Conservation (phyloP, 768 basidiomycete genomes). For the Hypholoma fasciculare region DNA sequence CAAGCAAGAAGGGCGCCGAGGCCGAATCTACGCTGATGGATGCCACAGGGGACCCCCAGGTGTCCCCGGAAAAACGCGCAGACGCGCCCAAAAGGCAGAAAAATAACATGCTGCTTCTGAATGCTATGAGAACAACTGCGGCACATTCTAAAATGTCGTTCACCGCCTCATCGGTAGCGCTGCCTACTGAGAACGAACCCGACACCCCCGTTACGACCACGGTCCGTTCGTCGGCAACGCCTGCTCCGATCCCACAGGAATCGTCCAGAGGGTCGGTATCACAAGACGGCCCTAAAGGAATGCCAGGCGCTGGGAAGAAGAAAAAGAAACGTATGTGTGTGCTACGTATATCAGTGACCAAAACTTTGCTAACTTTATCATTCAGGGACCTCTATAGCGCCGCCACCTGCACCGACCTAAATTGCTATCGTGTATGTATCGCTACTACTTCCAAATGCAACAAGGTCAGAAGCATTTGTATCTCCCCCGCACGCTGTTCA, state of each 20-base stretch:
- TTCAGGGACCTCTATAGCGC: slow-evolving; percentile 38
- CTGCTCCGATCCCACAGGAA: slow-evolving; percentile 36
- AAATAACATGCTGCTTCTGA: slow-evolving; percentile 67
- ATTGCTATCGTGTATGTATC: neutral
- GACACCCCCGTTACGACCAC: slow-evolving; percentile 33
- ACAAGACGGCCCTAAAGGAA: slow-evolving; percentile 50
- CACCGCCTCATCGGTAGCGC: slow-evolving; percentile 34
- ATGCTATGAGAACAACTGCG: slow-evolving; percentile 82
- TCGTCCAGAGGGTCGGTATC: slow-evolving; percentile 34
- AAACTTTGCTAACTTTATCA: neutral
- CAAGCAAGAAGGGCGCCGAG: slow-evolving; percentile 21
- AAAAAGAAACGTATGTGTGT: slow-evolving; percentile 76
- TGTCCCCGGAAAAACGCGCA: slow-evolving; percentile 21
- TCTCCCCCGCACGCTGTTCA: neutral
- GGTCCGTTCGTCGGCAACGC: slow-evolving; percentile 38
- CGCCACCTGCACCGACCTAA: slow-evolving; percentile 31
- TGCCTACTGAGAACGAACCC: slow-evolving; percentile 25
- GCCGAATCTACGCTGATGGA: slow-evolving; percentile 20
- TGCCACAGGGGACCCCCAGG: slow-evolving; percentile 14
- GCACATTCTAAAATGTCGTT: slow-evolving; percentile 61
- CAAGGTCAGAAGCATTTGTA: neutral
- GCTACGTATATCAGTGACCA: neutral
- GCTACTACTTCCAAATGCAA: neutral
- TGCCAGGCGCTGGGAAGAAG: slow-evolving; percentile 60
- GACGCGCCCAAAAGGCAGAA: slow-evolving; percentile 54